Evolutionary conservation across 768 basidiomycete species (phyloP), one percentile per base, ranked within the genome.

Genomic region (Boletellus sp.): DNA sequence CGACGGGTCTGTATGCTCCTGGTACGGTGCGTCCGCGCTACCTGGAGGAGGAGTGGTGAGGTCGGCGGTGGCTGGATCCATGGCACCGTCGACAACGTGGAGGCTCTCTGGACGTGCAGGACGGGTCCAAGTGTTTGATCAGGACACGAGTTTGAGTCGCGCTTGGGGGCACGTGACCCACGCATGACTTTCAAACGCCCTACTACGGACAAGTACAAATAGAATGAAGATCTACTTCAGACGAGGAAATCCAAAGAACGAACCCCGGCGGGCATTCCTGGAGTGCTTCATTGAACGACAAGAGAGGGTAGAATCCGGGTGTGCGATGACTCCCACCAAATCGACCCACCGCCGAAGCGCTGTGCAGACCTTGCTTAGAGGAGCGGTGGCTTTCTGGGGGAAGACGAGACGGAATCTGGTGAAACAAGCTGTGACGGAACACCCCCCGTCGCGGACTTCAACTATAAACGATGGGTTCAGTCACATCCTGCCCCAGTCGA

Each of bases 1-100:
- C 17, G 78, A 58, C 28, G 78, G 75, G 10, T 77, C 79, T 63
- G 79, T 78, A 60, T 77, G 74, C 23, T 78, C 65, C 56, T 71
- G 71, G 13, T 77, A 72, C 22, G 71, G 61, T 40, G 73, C 67
- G 58, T 79, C 75, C 48, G 59, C 68, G 59, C 74, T 44, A 24
- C 12, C 72, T 26, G 41, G n/a, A n/a, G 69, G 62, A 42, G 64
- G 51, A 8, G 61, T 47, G 44, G 72, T 63, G 33, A 62, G 58
- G 58, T 55, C 60, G 55, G 59, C 52, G 35, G 48, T 48, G 47
- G 50, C 39, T 15, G 40, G 39, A 17, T 57, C 53, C 63, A 67
- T 67, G 55, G 42, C 44, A 40, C 32, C 17, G 49, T 37, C 41
- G 39, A 35, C 37, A 26, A 34, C 19, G 15, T 20, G 48, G 28